Evolutionary conservation across 2,329 filamentous ascomycete species (phyloP), one percentile per base, ranked within the genome.

Genomic region (Diplocarpon mali): DNA sequence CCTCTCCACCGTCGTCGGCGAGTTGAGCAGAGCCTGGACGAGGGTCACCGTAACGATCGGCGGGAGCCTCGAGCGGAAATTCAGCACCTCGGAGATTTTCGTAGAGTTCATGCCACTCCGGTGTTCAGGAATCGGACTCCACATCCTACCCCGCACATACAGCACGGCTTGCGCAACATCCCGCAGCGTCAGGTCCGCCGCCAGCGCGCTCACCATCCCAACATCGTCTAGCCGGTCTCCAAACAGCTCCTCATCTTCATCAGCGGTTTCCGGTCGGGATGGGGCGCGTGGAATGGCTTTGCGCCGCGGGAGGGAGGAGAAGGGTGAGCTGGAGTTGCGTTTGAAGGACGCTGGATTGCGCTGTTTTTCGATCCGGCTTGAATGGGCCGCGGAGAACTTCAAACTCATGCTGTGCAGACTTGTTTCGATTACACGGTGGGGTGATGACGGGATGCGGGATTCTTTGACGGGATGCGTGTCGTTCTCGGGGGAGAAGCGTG

Each of bases 41-140:
- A 88, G 83, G 1, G 78, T 73, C 15, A 78, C 62, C 0, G 78
- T 81, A 5, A 83, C 76, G 16, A 86, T 67, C 0, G 76, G 77
- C 9, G 84, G 80, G 32, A 85, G 61, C 12, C 63, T 63, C 28
- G 62, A 64, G 14, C 81, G 70, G 57, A 75, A 79, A 49, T 78
- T 76, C 42, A 86, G 67, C 13, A 83, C 65, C 55, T 82, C 74
- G 2, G 80, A 69, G 12, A 78, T 76, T 10, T 78, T 69, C 15
- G 72, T 73, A 5, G 77, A 80, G 53, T 70, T 74, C 71, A 87
- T 77, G 16, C 81, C 80, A 0, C 71, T 67, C 8, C 65, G 66
- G 36, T 64, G 65, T 15, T 71, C 67, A 2, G 82, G 82, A 10
- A 86, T 66, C 1, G 72, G 65, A 32, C 69, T 72, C 65, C 85